Evolutionary conservation across 768 basidiomycete genomes (phyloP).

Genomic region (Suillus paluster): DNA sequence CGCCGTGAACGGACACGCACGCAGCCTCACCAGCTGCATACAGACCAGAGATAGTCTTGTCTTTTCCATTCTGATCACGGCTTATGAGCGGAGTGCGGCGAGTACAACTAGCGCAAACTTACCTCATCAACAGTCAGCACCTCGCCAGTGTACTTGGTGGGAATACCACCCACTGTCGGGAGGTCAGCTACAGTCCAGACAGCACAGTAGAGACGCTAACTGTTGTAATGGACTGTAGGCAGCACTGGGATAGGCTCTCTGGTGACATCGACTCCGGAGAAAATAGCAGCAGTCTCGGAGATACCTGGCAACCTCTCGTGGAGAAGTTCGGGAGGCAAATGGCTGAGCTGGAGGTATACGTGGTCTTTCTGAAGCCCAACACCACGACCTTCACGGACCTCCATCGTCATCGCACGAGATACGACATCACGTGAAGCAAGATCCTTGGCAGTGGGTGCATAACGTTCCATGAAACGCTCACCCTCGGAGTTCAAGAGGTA

Average conservation of each 20-base stretch:
- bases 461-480: slow-evolving; percentile 99
- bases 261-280: slow-evolving; percentile 98
- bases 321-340: slow-evolving; percentile 93
- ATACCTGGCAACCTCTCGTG: slow-evolving; percentile 98
- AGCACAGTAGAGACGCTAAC: slow-evolving; percentile 52
- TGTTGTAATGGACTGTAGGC: slow-evolving; percentile 98
- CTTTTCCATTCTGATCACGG: slow-evolving; percentile 69
- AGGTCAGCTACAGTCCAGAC: slow-evolving; percentile 11
- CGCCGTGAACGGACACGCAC: slow-evolving; percentile 98
- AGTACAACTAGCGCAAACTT: slow-evolving; percentile 11
- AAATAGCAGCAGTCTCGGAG: slow-evolving; percentile 98
- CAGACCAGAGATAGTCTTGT: slow-evolving; percentile 92
- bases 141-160: slow-evolving; percentile 97
- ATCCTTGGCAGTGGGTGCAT: slow-evolving; percentile 99
- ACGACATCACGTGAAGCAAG: slow-evolving; percentile 99
- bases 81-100: neutral
- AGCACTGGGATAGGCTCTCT: slow-evolving; percentile 99
- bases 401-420: slow-evolving; percentile 98
- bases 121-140: slow-evolving; percentile 84
- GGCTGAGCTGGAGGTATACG: slow-evolving; percentile 94
- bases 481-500: slow-evolving; percentile 98
- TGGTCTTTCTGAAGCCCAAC: slow-evolving; percentile 99
- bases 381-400: slow-evolving; percentile 98
- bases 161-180: slow-evolving; percentile 93
- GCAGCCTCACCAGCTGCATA: slow-evolving; percentile 99